A percentile compares a stretch with the other conserved stretches of the same genome.
Evolutionary conservation across 257 asterid species (phyloP).

Genomic region (Nicotiana tabacum): DNA sequence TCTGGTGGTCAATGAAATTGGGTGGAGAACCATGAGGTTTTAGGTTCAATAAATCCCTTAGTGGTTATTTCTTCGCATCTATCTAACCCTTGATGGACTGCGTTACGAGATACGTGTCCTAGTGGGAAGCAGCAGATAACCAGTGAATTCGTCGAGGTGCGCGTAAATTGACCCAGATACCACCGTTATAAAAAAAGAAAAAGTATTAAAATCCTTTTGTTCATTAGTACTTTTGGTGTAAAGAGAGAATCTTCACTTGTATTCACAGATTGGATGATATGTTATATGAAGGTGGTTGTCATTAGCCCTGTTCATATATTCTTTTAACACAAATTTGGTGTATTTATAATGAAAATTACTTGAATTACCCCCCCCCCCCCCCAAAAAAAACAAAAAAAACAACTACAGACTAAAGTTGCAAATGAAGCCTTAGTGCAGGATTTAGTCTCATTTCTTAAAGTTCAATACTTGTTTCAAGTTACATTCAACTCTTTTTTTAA

Average conservation of each 20-base stretch:
- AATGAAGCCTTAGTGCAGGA: not conserved
- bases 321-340: not conserved
- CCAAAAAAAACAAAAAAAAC: not conserved
- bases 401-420: not conserved
- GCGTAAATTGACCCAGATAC: no score
- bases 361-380: not conserved
- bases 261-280: not conserved
- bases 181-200: not conserved
- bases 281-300: not conserved
- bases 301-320: not conserved
- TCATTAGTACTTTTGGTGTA: not conserved
- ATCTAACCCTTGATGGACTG: no score
- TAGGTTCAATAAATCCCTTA: no score
- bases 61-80: no score
- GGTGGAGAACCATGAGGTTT: no score
- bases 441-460: not conserved
- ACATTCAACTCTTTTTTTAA: not conserved
- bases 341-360: not conserved
- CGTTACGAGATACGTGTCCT: no score
- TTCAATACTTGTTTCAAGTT: not conserved
- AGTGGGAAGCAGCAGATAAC: no score
- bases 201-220: not conserved
- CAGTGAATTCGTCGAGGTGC: no score
- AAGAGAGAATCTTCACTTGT: not conserved
- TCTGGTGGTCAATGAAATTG: no score